These are phyloP conservation scores for Ceratobasidium sp. DNA, from an alignment of 1,284 basidiomycete species.

Conservation along the genomic window DNA sequence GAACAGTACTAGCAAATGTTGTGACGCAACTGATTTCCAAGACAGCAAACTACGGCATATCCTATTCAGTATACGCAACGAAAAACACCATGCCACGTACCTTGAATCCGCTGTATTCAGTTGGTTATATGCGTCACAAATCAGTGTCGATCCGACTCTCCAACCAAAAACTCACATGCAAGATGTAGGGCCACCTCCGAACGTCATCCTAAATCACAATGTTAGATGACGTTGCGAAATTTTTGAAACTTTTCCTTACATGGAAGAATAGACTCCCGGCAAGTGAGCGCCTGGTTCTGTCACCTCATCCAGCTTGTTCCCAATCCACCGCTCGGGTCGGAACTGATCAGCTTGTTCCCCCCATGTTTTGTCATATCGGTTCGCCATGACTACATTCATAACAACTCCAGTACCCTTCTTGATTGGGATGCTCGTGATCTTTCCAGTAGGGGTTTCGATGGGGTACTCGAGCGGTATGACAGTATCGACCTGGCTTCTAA, in stretches of 20 bases:
- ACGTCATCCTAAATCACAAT: too few species aligned
- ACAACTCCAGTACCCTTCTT: conserved; percentile 51
- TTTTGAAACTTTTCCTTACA: too few species aligned
- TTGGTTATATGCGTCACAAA: background rate
- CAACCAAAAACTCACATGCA: conserved; percentile 25
- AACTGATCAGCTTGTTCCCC: conserved; percentile 23
- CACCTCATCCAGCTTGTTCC: conserved; percentile 22
- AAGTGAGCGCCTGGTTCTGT: conserved; percentile 24
- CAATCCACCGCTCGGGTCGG: conserved; percentile 26
- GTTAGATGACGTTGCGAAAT: too few species aligned
- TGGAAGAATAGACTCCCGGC: conserved; percentile 40
- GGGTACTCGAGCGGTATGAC: conserved; percentile 27
- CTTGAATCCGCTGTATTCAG: conserved; percentile 24
- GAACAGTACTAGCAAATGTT: background rate
- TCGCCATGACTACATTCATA: conserved; percentile 51
- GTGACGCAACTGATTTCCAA: conserved; percentile 40
- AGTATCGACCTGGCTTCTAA: conserved; percentile 22
- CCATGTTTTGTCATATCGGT: conserved; percentile 52
- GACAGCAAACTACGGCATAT: conserved; percentile 21
- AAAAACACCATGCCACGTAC: background rate
- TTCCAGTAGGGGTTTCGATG: conserved; percentile 25
- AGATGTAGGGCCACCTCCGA: conserved; percentile 23
- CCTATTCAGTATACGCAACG: background rate
- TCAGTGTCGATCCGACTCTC: background rate
- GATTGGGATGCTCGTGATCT: conserved; percentile 43